Base-by-base conservation (phyloP, 306 rosid genomes). In the Dalbergia cochinchinensis region DNA sequence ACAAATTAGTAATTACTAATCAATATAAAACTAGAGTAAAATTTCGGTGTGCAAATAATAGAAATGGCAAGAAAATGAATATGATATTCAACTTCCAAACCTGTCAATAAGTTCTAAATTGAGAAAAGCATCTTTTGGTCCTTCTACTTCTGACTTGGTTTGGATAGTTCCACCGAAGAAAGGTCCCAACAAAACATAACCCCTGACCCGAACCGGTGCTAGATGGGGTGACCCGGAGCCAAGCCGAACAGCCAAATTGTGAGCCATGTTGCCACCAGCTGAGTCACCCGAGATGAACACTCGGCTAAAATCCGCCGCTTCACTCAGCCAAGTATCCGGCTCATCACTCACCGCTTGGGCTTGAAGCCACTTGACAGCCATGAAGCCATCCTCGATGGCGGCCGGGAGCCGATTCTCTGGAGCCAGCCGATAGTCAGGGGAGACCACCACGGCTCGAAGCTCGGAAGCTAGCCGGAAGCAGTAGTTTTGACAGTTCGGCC, bases 401-500 rank as follows among this genome's bases (percentile, higher is more conserved):
- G 80, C 85, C 0, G 97, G 96, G 18, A 94, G 96, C 33, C 97
- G 83, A 51, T 87, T 85, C 87, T 94, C 98, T 0, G 98, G 98
- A 4, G 96, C 91, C 3, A 94, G 90, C 71, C 97, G 90, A 35
- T 94, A 94, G 74, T 94, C 97, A 0, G 94, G 97, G 0, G 98
- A 55, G 18, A 94, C 45, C 0, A 94, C 72, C 1, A 94, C 62
- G 0, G 83, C 97, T 42, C 54, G 85, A 66, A 92, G 96, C 71
- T 78, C 70, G 6, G 68, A 65, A 59, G 93, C 84, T 0, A 94
- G 94, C 20, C 81, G 90, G 7, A 88, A 74, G 71, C 98, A 92
- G 80, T 90, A 94, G 86, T 92, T 94, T 5, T 94, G 97, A 72
- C 88, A 94, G 60, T 92, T 87, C 2, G 97, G 94, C 98, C 98